phyloP scores from a whole-genome alignment of 148 eudicot genomes.

The Rhododendron mucronatum region DNA sequence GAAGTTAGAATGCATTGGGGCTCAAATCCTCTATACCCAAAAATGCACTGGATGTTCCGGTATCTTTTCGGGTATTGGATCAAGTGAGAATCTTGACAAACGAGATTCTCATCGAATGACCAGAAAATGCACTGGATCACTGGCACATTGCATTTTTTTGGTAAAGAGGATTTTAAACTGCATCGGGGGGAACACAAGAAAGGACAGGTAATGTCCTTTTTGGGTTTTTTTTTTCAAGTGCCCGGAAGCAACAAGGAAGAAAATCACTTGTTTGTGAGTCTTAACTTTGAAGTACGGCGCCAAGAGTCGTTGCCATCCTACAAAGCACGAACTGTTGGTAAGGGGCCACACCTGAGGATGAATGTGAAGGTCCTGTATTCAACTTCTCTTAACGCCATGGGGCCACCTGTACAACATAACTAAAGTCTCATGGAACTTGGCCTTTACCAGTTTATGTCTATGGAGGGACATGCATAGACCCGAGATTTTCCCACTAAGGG shows the following conservation, averaged over 20 bases:
- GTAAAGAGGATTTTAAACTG: too few relatives aligned
- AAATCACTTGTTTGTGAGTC: background rate
- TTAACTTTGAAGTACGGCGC: background rate
- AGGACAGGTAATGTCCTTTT: background rate
- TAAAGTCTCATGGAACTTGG: background rate
- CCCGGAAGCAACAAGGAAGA: background rate
- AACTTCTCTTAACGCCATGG: background rate
- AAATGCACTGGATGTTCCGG: too few relatives aligned
- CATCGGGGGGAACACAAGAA: background rate
- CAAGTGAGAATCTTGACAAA: too few relatives aligned
- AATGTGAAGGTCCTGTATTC: background rate
- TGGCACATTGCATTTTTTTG: too few relatives aligned
- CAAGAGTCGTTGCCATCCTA: background rate
- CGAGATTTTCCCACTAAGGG: background rate
- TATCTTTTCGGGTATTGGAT: too few relatives aligned
- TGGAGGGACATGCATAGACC: background rate
- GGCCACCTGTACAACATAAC: background rate
- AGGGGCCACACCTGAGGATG: background rate
- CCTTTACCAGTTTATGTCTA: background rate
- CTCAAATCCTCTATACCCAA: too few relatives aligned
- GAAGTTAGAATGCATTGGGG: too few relatives aligned
- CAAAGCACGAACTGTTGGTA: background rate
- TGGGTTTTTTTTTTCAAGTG: background rate
- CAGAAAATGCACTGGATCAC: too few relatives aligned
- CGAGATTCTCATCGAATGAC: too few relatives aligned